A percentile compares a stretch with the other conserved stretches of the same genome.
phyloP scores from a whole-genome alignment of 2,329 filamentous ascomycete genomes.

The Penicillium decumbens region DNA sequence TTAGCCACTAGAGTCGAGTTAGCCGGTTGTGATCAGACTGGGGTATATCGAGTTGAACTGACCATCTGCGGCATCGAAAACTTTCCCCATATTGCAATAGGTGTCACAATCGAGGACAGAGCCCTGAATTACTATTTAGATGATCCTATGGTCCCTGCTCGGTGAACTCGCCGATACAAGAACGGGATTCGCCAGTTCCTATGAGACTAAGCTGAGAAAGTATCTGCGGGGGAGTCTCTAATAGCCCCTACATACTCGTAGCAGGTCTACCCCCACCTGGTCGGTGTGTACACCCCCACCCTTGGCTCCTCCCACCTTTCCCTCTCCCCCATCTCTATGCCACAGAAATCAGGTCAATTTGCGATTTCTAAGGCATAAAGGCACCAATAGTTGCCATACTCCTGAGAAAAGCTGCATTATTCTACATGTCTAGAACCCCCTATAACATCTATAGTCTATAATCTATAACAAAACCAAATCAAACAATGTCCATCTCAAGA shows the following conservation, averaged over 20 bases:
- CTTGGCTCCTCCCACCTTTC: too few species aligned
- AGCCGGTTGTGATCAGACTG: conserved; percentile 3
- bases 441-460: background rate
- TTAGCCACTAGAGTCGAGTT: conserved; percentile 62
- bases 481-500: background rate
- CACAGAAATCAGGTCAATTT: too few species aligned
- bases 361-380: too few species aligned
- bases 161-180: background rate
- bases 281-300: too few species aligned
- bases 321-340: too few species aligned
- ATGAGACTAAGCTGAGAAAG: too few species aligned
- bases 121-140: background rate
- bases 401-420: background rate
- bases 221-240: too few species aligned
- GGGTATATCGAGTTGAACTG: conserved; percentile 4
- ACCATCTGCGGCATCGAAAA: conserved; percentile 59
- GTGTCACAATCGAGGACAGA: background rate
- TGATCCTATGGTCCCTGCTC: background rate
- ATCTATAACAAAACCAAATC: background rate
- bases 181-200: background rate
- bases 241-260: too few species aligned
- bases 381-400: too few species aligned
- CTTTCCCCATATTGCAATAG: conserved; percentile 53
- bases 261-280: too few species aligned
- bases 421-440: background rate